Base-by-base conservation (phyloP, 306 rosid genomes). In the Glycine latifolia region DNA sequence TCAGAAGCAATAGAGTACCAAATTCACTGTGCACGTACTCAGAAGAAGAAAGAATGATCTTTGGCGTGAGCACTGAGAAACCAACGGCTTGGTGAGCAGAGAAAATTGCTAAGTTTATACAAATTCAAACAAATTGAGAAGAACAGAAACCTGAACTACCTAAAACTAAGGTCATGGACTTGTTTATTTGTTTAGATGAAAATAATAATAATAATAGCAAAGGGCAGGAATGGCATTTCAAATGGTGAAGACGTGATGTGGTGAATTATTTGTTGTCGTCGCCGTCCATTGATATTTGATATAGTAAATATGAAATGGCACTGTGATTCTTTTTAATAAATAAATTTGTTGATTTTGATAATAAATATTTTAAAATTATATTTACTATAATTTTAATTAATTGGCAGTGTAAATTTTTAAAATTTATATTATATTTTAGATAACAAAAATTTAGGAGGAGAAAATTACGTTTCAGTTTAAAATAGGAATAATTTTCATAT, bases 1-100 rank as follows among this genome's bases (percentile, higher is more conserved):
- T 8, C 6, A 58, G 70, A 70, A 48, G 20, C 52, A 37, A 69
- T 11, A 68, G 2, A 50, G 67, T 48, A 60, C n/a, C 75, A 14
- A 82, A 68, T 16, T 68, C 39, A 76, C 26, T 35, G 53, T 9
- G 65, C 11, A 65, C 31, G 20, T n/a, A 50, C 56, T 46, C 31
- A 46, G 20, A 54, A 76, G 44, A 37, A 43, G 50, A 59, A 76
- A 10, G 39, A 50, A 59, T 3, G n/a, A 26, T 8, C 41, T 10
- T 39, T 7, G 5, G 39, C 35, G 63, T 15, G 67, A 77, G 60
- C 67, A 49, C 41, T 2, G 58, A 39, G 39, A 16, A 74, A 65
- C 4, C 43, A 17, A 43, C 8, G 31, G 79, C 68, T 67, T 26
- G 8, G 48, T 16, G 9, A 59, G 55, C 48, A 50, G 66, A 76